phyloP scores from a whole-genome alignment of 441 rosid species.

The Melastoma candidum region DNA sequence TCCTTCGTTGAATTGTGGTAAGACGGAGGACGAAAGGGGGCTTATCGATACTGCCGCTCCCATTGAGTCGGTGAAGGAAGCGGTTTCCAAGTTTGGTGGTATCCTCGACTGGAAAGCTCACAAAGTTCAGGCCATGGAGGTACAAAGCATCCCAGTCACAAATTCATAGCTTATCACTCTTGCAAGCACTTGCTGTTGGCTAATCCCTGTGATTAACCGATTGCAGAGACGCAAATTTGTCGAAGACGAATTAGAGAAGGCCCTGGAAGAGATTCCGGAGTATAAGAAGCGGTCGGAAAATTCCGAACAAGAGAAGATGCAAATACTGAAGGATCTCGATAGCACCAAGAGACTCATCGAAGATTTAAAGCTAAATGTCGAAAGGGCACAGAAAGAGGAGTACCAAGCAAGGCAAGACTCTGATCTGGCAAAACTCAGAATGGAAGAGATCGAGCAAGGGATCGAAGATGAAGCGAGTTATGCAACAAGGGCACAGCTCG shows the following conservation, averaged over 20 bases:
- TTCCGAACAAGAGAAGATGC: slow-evolving; percentile 48
- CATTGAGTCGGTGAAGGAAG: slow-evolving; percentile 89
- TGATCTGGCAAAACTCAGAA: slow-evolving; percentile 82
- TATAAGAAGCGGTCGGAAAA: slow-evolving; percentile 43
- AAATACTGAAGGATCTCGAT: slow-evolving; percentile 65
- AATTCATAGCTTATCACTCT: not conserved
- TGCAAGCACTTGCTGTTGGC: no score
- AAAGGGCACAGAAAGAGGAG: slow-evolving; percentile 84
- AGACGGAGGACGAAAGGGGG: slow-evolving; percentile 30
- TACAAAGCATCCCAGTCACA: slow-evolving; percentile 10
- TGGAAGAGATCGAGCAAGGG: slow-evolving; percentile 88
- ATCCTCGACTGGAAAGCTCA: slow-evolving; percentile 98
- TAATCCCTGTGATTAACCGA: not conserved
- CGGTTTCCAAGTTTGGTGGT: slow-evolving; percentile 91
- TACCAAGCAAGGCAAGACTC: slow-evolving; percentile 91
- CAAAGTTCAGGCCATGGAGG: slow-evolving; percentile 72
- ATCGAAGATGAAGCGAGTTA: slow-evolving; percentile 80
- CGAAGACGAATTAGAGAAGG: slow-evolving; percentile 67
- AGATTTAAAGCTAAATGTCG: slow-evolving; percentile 70
- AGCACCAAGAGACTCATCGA: slow-evolving; percentile 69
- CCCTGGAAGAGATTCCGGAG: slow-evolving; percentile 64
- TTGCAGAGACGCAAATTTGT: slow-evolving; percentile 60
- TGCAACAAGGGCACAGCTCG: slow-evolving; percentile 88
- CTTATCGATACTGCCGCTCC: slow-evolving; percentile 85
- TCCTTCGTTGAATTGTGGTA: no score